Percentiles rank a stretch among this genome's conserved stretches.
Evolutionary conservation across 2,329 filamentous ascomycete genomes (phyloP).

Genomic region (Penicillium sp.): DNA sequence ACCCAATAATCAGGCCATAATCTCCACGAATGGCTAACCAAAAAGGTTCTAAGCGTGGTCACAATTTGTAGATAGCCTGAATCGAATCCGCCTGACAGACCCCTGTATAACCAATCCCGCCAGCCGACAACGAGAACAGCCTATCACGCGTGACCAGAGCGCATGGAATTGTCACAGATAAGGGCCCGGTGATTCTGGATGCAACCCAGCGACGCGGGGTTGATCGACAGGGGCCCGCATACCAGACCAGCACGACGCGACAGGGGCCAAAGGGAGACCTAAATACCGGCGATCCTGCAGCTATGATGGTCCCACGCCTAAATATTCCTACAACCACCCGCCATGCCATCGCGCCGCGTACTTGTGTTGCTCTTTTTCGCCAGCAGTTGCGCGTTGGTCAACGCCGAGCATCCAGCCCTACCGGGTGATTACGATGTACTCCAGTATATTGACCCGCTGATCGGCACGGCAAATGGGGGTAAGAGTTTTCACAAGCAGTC

Average conservation of each 20-base stretch:
- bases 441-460: conserved; percentile 52
- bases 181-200: neutral
- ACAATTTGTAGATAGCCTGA: neutral
- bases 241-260: conserved; percentile 10
- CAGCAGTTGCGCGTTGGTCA: conserved; percentile 9
- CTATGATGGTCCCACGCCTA: neutral
- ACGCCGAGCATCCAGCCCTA: conserved; percentile 8
- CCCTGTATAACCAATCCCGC: neutral
- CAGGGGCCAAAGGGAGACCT: conserved; percentile 2
- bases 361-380: conserved; percentile 14
- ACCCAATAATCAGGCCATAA: neutral
- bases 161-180: neutral
- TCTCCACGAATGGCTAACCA: neutral
- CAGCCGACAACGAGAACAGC: neutral
- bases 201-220: conserved; percentile 16
- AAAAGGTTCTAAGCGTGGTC: neutral
- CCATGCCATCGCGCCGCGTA: conserved; percentile 11
- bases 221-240: conserved; percentile 19
- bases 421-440: conserved; percentile 42
- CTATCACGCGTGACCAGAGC: neutral
- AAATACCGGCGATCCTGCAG: conserved; percentile 7
- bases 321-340: conserved; percentile 6
- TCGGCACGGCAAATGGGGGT: conserved; percentile 54
- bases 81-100: neutral
- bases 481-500: neutral